Percentiles rank a stretch among this genome's conserved stretches.
Conservation (phyloP, 2,329 filamentous ascomycete genomes). For the Penicillium olsonii region DNA sequence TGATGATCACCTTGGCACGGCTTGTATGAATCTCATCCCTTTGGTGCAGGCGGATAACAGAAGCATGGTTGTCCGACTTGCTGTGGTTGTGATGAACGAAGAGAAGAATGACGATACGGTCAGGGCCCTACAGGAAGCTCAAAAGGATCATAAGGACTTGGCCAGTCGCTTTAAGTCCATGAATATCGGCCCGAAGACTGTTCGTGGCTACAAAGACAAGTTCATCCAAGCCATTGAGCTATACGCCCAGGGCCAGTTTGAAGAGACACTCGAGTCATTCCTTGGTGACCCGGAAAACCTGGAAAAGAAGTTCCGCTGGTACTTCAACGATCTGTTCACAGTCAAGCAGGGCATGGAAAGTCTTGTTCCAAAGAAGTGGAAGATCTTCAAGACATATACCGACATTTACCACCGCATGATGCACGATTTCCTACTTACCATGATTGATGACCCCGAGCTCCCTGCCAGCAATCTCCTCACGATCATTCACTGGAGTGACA, state of each 20-base stretch:
- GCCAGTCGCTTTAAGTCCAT: constrained; percentile 93
- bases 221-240: constrained; percentile 79
- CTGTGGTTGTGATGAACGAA: constrained; percentile 89
- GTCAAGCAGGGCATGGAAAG: constrained; percentile 90
- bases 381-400: constrained; percentile 85
- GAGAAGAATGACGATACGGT: constrained; percentile 95
- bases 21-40: constrained; percentile 87
- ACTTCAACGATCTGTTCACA: constrained; percentile 94
- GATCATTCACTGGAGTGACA: constrained; percentile 92
- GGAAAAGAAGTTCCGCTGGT: constrained; percentile 91
- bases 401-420: constrained; percentile 91
- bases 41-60: constrained; percentile 85
- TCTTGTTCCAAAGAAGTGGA: constrained; percentile 95
- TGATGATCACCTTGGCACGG: constrained; percentile 86
- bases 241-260: constrained; percentile 73
- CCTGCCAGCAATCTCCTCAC: constrained; percentile 84
- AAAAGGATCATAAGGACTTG: constrained; percentile 94
- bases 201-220: constrained; percentile 95
- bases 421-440: constrained; percentile 85
- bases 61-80: constrained; percentile 85
- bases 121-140: constrained; percentile 85
- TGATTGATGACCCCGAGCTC: constrained; percentile 82
- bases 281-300: constrained; percentile 78
- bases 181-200: constrained; percentile 85
- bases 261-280: constrained; percentile 71